A percentile compares a stretch with the other conserved stretches of the same genome.
phyloP scores from a whole-genome alignment of 345 rosid genomes.

The Camelina sativa region DNA sequence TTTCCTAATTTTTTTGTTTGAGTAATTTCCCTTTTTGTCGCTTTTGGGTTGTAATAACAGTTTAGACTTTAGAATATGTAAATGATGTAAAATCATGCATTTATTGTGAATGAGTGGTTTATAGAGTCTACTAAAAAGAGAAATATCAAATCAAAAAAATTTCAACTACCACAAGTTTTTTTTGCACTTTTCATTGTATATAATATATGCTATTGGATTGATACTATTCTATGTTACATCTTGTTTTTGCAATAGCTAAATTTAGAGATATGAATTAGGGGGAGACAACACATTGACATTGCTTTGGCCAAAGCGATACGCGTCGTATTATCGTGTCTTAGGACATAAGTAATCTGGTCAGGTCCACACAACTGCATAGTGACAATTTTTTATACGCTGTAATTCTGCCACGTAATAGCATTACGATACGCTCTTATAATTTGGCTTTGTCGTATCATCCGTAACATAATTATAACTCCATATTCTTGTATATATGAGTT shows the following conservation, averaged over 20 bases:
- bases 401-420: constrained; percentile 15
- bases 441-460: neutral
- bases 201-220: neutral
- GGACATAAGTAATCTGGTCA: neutral
- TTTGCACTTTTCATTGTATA: neutral
- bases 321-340: constrained; percentile 24
- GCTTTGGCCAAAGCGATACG: constrained; percentile 21
- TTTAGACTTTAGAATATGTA: too few species aligned
- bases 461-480: neutral
- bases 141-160: neutral
- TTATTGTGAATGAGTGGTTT: neutral
- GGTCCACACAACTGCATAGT: constrained; percentile 14
- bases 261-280: constrained; percentile 16
- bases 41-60: neutral
- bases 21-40: neutral
- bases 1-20: too few species aligned
- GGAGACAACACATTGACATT: neutral
- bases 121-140: neutral
- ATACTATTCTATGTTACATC: constrained; percentile 10
- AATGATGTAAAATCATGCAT: neutral
- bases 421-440: neutral
- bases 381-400: neutral
- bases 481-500: neutral
- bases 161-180: constrained; percentile 14
- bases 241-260: constrained; percentile 2